Evolutionary conservation across 768 basidiomycete genomes (phyloP).

Genomic region (Leccinum uliginosum): DNA sequence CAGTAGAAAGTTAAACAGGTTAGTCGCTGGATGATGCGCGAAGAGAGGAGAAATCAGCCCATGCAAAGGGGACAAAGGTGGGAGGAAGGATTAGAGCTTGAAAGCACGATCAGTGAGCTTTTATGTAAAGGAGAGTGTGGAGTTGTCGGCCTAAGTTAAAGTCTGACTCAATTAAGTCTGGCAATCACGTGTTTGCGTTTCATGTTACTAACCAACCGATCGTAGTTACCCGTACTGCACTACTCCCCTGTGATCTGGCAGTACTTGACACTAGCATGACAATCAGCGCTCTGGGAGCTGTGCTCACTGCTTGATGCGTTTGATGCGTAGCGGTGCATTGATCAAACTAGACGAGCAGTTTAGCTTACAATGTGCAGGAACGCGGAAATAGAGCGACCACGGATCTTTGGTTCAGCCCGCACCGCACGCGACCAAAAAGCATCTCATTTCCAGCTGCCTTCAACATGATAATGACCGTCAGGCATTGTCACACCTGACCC

Average conservation of each 20-base stretch:
- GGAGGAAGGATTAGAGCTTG: neutral
- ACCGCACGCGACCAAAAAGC: conserved; percentile 1
- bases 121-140: conserved; percentile 5
- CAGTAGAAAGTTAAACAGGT: neutral
- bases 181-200: conserved; percentile 17
- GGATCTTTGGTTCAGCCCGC: neutral
- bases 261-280: conserved; percentile 2
- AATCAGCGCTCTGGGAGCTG: neutral
- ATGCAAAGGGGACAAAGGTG: conserved; percentile 2
- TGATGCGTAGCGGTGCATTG: neutral
- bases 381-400: conserved; percentile 17
- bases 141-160: conserved; percentile 7
- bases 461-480: no score
- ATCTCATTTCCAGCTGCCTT: neutral
- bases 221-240: neutral
- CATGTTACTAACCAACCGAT: neutral
- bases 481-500: neutral
- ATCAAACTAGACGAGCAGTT: neutral
- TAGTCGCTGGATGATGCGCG: neutral
- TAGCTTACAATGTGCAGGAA: neutral
- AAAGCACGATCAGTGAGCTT: neutral
- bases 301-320: neutral
- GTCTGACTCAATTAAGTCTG: neutral
- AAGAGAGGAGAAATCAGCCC: conserved; percentile 13
- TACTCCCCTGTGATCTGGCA: neutral